phyloP scores from a whole-genome alignment of 1,284 basidiomycete species.

The Boletus subluridellus region DNA sequence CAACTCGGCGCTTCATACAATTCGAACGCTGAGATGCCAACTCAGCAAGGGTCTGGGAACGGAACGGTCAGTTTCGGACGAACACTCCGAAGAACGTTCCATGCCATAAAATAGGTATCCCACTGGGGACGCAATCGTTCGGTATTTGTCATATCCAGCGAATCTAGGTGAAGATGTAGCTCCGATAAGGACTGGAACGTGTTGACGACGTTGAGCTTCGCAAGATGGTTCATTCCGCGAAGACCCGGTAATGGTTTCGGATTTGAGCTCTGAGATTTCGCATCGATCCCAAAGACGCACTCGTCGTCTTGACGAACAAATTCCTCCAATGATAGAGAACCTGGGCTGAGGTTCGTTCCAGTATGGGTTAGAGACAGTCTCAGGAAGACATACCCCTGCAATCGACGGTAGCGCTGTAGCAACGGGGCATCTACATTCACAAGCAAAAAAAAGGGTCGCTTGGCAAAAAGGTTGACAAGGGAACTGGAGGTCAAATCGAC shows the following conservation, averaged over 20 bases:
- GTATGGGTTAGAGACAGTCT: neutral
- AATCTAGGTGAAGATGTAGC: conserved; percentile 64
- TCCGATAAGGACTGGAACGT: conserved; percentile 53
- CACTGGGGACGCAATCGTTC: conserved; percentile 82
- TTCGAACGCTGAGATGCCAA: conserved; percentile 87
- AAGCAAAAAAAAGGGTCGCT: conserved; percentile 89
- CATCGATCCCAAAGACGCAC: conserved; percentile 47
- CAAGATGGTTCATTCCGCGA: conserved; percentile 44
- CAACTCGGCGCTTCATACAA: conserved; percentile 97
- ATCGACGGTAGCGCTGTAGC: conserved; percentile 53
- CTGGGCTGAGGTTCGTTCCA: conserved; percentile 20
- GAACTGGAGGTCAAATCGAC: conserved; percentile 61
- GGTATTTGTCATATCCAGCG: conserved; percentile 64
- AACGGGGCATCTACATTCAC: conserved; percentile 86
- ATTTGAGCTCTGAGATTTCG: neutral
- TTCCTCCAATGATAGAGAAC: conserved; percentile 54
- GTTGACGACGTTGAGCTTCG: conserved; percentile 73
- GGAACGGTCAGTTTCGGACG: conserved; percentile 1
- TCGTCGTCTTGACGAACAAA: conserved; percentile 66
- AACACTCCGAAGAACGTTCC: conserved; percentile 19
- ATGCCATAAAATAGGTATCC: conserved; percentile 95
- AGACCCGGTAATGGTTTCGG: conserved; percentile 34
- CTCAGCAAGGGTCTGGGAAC: conserved; percentile 71
- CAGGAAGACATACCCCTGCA: conserved; percentile 42
- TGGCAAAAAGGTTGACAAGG: conserved; percentile 71